Evolutionary conservation across 148 eudicot species (phyloP).

Genomic region (Chenopodium suecicum): DNA sequence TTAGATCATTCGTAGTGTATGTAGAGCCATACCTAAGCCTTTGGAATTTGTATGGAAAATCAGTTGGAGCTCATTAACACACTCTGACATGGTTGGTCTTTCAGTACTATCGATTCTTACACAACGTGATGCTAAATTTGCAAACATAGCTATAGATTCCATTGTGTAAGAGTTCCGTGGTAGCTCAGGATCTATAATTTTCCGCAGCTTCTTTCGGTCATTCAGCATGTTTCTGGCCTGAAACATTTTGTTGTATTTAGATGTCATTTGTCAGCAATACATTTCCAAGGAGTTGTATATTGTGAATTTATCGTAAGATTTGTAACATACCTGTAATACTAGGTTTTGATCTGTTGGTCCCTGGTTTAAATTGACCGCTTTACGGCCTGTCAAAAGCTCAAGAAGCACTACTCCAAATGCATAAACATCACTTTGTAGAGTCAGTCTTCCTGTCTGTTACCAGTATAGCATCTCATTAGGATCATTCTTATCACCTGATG

Average conservation of each 20-base stretch:
- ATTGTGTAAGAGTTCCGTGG: slow-evolving; percentile 74
- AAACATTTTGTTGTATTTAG: slow-evolving; percentile 12
- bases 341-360: slow-evolving; percentile 94
- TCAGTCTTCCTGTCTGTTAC: slow-evolving; percentile 93
- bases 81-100: slow-evolving; percentile 82
- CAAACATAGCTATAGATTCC: slow-evolving; percentile 80
- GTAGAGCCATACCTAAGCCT: slow-evolving; percentile 81
- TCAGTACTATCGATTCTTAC: slow-evolving; percentile 70
- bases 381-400: slow-evolving; percentile 90
- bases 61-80: slow-evolving; percentile 77
- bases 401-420: slow-evolving; percentile 97
- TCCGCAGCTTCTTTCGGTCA: slow-evolving; percentile 70
- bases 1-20: slow-evolving; percentile 68
- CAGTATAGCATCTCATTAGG: slow-evolving; percentile 20
- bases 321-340: slow-evolving; percentile 62
- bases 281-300: neutral
- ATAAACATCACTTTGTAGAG: slow-evolving; percentile 94
- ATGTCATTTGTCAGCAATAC: slow-evolving; percentile 5
- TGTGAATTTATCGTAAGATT: neutral
- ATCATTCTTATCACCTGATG: neutral
- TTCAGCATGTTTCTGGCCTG: slow-evolving; percentile 78
- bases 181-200: slow-evolving; percentile 78
- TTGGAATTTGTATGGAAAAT: slow-evolving; percentile 65
- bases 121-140: slow-evolving; percentile 90
- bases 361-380: slow-evolving; percentile 86